Evolutionary conservation across 805 yeast species (phyloP).

Genomic region (Grigorovia humatica): DNA sequence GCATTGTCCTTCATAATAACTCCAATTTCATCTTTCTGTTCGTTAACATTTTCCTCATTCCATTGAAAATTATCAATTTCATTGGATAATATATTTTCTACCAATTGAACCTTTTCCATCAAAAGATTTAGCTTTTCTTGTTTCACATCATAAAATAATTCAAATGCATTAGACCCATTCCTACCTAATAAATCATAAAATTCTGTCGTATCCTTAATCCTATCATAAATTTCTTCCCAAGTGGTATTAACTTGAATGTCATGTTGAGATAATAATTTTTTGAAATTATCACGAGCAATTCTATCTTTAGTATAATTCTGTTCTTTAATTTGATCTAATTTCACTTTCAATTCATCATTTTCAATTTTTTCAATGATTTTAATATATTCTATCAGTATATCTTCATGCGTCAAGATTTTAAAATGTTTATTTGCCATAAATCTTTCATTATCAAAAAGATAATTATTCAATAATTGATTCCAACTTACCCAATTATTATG

Average conservation of each 20-base stretch:
- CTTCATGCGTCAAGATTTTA: constrained; percentile 41
- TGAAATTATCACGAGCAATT: constrained; percentile 53
- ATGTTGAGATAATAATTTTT: constrained; percentile 29
- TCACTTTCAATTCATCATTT: constrained; percentile 13
- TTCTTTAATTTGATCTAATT: constrained; percentile 22
- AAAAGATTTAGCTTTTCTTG: constrained; percentile 50
- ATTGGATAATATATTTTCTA: constrained; percentile 37
- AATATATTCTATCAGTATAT: constrained; percentile 40
- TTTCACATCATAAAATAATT: constrained; percentile 63
- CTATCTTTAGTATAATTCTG: constrained; percentile 48
- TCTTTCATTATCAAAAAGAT: constrained; percentile 35
- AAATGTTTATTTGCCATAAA: constrained; percentile 53
- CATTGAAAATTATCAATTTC: constrained; percentile 7
- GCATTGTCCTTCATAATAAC: not conserved
- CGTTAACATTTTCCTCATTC: constrained; percentile 20
- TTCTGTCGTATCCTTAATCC: constrained; percentile 43
- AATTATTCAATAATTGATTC: constrained; percentile 14
- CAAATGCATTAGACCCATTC: constrained; percentile 67
- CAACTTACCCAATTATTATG: constrained; percentile 13
- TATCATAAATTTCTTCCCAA: constrained; percentile 47
- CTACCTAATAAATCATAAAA: constrained; percentile 61
- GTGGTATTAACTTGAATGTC: constrained; percentile 39
- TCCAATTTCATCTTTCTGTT: constrained; percentile 12
- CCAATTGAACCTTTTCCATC: constrained; percentile 49
- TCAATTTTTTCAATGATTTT: constrained; percentile 22